Evolutionary conservation across 2,329 filamentous ascomycete genomes (phyloP), one percentile per base, ranked within the genome.

Genomic region (Aspergillus fijiensis): DNA sequence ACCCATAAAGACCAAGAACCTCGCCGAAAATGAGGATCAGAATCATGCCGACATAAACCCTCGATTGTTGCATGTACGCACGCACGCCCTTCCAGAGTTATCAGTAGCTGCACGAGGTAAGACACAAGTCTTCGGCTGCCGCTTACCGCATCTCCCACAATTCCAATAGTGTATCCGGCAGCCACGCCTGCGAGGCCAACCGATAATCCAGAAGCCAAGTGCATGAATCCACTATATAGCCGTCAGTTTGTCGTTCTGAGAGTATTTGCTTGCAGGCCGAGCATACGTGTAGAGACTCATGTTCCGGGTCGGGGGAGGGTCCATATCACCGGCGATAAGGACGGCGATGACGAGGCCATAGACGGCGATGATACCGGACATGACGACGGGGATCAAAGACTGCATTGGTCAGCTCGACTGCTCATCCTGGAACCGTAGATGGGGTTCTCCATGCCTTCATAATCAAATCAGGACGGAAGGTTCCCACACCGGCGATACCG

Each of bases 321-420:
- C 85, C 76, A 98, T 87, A 76, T 96, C 92, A 77, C 92, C 89
- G 58, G 92, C 91, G 76, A 99, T 99, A 68, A 99, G 86, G 72
- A 99, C 95, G 19, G 94, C 90, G 69, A 99, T 93, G 72, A 99
- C 95, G 69, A 99, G 90, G 55, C 93, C 91, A 81, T 99, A 99
- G 68, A 99, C 95, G 60, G 95, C 95, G 72, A 99, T 92, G 75
- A 99, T 99, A 86, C 95, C 95, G 70, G 95, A 96, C 95, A 99
- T 99, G 82, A 99, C 79, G 56, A 82, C 80, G 31, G 80, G 80
- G 55, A 82, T 81, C 50, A 82, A 72, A 35, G 80, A 82, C 80
- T 82, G 64, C 33, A 73, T 68, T 57, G 35, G 51, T 54, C 48
- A 61, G 21, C 23, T 6, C 9, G 45, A 19, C 4, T 16, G 4